Evolutionary conservation across 768 basidiomycete genomes (phyloP), one percentile per base, ranked within the genome.

Genomic region (Plicaturopsis crispa): DNA sequence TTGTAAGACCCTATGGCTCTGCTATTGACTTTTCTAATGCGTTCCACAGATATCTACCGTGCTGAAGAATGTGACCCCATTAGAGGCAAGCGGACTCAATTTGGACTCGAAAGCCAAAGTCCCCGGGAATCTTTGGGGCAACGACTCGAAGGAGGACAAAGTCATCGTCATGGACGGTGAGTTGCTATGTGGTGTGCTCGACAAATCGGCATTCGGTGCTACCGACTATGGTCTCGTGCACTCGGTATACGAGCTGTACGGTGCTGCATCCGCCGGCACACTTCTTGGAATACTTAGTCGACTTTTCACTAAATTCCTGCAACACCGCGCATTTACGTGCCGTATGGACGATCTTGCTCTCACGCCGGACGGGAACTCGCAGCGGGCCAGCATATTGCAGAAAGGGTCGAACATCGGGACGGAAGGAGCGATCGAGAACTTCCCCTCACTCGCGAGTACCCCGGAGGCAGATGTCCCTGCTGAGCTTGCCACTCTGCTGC

Each of bases 161-260:
- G 87, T 97, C 35, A 59, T 91, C 31, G 84, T 99, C 63, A 74
- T 90, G 67, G 83, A 93, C 50, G 94, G 96, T 30, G 89, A 98
- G 53, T 73, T 98, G 2, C 73, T 98, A 30, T 86, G 85, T 47
- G 96, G 96, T 59, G 75, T 97, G 24, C 72, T 99, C 39, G 96
- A 99, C 66, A 99, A 99, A 63, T 85, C 93, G 6, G 89, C 96
- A 19, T 96, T 94, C 55, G 96, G 96, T 48, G 93, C 96, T 17
- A 82, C 87, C 2, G 88, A 96, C 13, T 98, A 84, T 55, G 96
- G 96, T 56, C 75, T 99, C 26, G 90, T 98, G 8, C 96, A 99
- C 60, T 97, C 96, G 0, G 84, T 93, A 13, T 89, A 93, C 59
- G 96, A 99, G 50, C 65, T 99, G 6, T 99, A 97, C 54, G 93